Evolutionary conservation across 352 stramenopile species (phyloP), one percentile per base, ranked within the genome.

Genomic region (Thalassiosira gravida): DNA sequence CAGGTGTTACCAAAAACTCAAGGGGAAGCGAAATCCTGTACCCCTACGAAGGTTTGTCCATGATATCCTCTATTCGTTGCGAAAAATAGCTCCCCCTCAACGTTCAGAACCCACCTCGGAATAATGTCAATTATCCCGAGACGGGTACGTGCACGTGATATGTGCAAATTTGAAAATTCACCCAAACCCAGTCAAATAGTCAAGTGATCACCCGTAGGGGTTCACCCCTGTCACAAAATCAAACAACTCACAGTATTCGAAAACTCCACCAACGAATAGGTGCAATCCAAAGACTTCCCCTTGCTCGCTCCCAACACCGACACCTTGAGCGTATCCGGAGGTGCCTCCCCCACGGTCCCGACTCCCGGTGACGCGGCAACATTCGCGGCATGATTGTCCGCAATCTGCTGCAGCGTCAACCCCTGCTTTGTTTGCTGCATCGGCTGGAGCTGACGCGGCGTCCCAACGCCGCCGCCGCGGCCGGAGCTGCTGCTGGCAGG

Each of bases 211-310:
- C n/a, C n/a, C n/a, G n/a, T n/a, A n/a, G n/a, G n/a, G n/a, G n/a
- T n/a, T n/a, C n/a, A n/a, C n/a, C n/a, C 49, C 25, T 1, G 6
- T 63, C 13, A 49, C 20, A 63, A 42, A 35, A n/a, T n/a, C n/a
- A 24, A 65, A 55, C 35, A 46, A 82, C 78, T 86, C 78, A 86
- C 78, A 70, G 58, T 82, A 65, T 86, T 86, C 25, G 52, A 57
- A 74, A 86, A 86, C 46, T 82, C 72, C 32, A 82, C 78, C 61
- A 86, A 66, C 16, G 78, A 86, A 74, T 75, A 76, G 8, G 72
- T 57, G 55, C 78, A 86, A 9, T 20, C 27, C 18, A 67, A 49
- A 62, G 49, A 67, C 29, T 67, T 62, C 46, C 77, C 70, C 53
- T 55, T 68, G 1, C 25, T 63, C 13, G 72, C 25, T 24, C 78